Evolutionary conservation across 192 early-diverging fungal species (phyloP), one percentile per base, ranked within the genome.

Genomic region (Cladochytrium replicatum): DNA sequence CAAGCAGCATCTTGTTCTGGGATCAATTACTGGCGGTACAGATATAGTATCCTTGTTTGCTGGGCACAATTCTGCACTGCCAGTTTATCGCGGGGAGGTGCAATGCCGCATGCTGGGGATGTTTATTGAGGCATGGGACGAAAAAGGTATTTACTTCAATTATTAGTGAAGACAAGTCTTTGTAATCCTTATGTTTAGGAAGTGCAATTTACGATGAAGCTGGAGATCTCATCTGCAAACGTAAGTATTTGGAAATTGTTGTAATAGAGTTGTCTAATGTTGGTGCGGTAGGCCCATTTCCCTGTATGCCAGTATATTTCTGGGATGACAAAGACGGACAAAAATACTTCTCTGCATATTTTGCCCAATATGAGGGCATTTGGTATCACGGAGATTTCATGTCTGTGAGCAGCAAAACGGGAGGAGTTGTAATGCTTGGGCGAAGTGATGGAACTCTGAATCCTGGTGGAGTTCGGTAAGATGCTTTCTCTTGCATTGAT

Each of bases 331-430:
- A 66, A 11, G 55, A 68, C 1, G 70, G 64, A 9, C 65, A 74
- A 53, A 88, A 90, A 61, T 99, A 99, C 68, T 74, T 50, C 44
- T 54, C 59, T 6, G 89, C 95, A 0, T 99, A 99, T 65, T 99
- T 99, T 74, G 71, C 75, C 25, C 75, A 83, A 38, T 89, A 89
- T 57, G 62, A 74, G 0, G 64, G 78, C 51, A 77, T 93, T 24
- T 99, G 95, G 95, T 89, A 92, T 69, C 92, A 99, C 58, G 91
- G 93, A 23, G 92, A 99, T 60, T 99, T 88, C 68, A 78, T 96
- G 47, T 66, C 74, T 44, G 82, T 96, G 47, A 88, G 88, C 60
- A 68, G 78, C 29, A 66, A 61, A 8, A 95, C 91, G 0, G 86
- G 87, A 28, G 93, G 95, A 22, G 84, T 99, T 50, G 69, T 91